Base-by-base conservation (phyloP, 495 filamentous ascomycete genomes). In the Glonium stellatum region DNA sequence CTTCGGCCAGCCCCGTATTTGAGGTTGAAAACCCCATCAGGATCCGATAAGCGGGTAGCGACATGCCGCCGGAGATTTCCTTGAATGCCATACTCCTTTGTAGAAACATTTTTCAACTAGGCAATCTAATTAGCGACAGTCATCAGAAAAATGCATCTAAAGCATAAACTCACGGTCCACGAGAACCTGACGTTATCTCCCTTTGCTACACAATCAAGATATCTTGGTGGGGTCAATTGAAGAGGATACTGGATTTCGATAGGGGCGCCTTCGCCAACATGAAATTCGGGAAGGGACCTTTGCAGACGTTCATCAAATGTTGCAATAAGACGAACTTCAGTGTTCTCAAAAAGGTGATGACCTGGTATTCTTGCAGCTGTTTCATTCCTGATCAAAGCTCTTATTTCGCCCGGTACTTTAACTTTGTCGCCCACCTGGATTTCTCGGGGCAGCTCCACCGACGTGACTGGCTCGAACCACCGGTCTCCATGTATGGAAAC, bases 201-300 rank as follows among this genome's bases (percentile, higher is more conserved):
- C 39, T 56, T 60, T 3, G 61, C 57, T 0, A 64, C 61, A 22
- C 61, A 64, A 39, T 64, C 61, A 11, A 60, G 61, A 37, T 57
- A 55, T 37, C 19, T 60, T 5, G 61, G 61, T 4, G 56, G 21
- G 23, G 18, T 19, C 23, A 64, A 21, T 41, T 48, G 21, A 22
- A 64, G 57, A 9, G 61, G 61, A 36, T 64, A 60, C 34, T 57
- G 50, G 35, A 64, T 55, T 10, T 39, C 39, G 22, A 61, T 56
- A 11, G 31, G 23, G 21, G 39, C 48, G 21, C 46, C 34, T 21
- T n/a, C 22, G 22, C 53, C 55, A 15, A 25, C 48, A 25, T 51
- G 48, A 31, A 61, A 61, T 18, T 61, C 47, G 0, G 59, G 59
- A 0, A 61, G 39, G 6, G 59, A 23, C 11, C 53, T 31, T 12